Base-by-base conservation (phyloP, 257 asterid species). In the Ballota nigra region DNA sequence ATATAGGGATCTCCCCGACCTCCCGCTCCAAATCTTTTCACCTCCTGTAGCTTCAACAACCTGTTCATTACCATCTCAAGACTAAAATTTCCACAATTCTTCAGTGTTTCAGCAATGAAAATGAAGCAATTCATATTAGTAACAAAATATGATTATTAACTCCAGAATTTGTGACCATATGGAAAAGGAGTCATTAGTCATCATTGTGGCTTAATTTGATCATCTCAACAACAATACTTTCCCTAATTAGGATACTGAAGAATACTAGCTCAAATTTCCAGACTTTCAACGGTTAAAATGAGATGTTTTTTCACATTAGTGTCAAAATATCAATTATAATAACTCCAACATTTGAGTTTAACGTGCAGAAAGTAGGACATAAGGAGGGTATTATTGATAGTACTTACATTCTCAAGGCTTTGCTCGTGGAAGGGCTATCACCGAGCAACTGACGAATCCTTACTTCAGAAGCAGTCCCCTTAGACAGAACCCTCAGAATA, bases 361-460 rank as follows among this genome's bases (percentile, higher is more conserved):
- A 19, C 51, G 40, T 61, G 58, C 34, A 75, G 65, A 58, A 67
- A 19, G 9, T 51, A 49, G 41, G 11, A 20, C 62, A 55, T 57
- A 61, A 56, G 68, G 66, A 47, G 70, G 61, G 59, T 26, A 68
- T 41, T 49, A 60, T 38, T 33, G 19, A 36, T 70, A 55, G 38
- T 63, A 69, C 82, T 80, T 72, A 93, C 99, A 89, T 81, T 86
- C 99, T 86, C 84, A 95, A 85, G 65, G 99, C 99, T 82, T 95
- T 95, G 96, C 99, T 95, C 53, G 97, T 91, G 78, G 96, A 87
- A 73, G 98, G 99, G 86, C 95, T 95, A 77, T 95, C 96, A 29
- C 99, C 98, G 0, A 91, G 98, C 78, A 88, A 63, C 76, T 89
- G 80, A 20, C 98, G 97, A 57, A 95, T 91, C 87, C 65, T 86